Evolutionary conservation across 768 basidiomycete genomes (phyloP).

Genomic region (Suillus hirtellus): DNA sequence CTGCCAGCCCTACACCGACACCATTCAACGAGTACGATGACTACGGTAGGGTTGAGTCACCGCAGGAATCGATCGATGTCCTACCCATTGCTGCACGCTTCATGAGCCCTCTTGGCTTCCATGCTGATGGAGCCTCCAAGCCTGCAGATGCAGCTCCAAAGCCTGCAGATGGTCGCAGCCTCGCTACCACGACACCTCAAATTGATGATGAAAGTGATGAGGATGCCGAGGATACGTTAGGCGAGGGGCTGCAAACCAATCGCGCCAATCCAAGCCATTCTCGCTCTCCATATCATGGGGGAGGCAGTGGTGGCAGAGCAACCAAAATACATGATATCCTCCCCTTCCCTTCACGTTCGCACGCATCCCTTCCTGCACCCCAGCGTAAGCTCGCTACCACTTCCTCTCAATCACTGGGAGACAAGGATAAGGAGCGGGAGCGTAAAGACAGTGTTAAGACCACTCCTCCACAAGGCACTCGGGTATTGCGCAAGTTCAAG

Average conservation of each 20-base stretch:
- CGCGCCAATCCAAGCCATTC: conserved; percentile 53
- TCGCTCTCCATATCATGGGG: conserved; percentile 72
- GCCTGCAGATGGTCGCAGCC: conserved; percentile 48
- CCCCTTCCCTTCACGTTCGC: conserved; percentile 79
- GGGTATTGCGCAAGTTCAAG: conserved; percentile 68
- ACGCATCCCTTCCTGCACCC: conserved; percentile 73
- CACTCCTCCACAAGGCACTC: conserved; percentile 35
- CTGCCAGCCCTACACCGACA: conserved; percentile 51
- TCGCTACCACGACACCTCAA: conserved; percentile 48
- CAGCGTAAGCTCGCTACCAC: conserved; percentile 54
- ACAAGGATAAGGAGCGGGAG: conserved; percentile 46
- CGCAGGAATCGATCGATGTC: conserved; percentile 69
- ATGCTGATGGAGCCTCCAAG: conserved; percentile 46
- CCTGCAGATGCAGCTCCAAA: conserved; percentile 28
- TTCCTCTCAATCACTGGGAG: conserved; percentile 76
- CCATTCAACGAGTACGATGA: conserved; percentile 70
- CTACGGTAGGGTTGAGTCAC: conserved; percentile 62
- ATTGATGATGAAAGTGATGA: conserved; percentile 76
- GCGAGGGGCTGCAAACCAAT: conserved; percentile 31
- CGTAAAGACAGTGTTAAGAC: conserved; percentile 44
- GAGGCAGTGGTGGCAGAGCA: conserved; percentile 40
- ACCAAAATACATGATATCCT: conserved; percentile 48
- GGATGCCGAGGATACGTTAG: conserved; percentile 52
- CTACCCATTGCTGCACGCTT: conserved; percentile 91
- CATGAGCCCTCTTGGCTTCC: conserved; percentile 65